phyloP scores from a whole-genome alignment of 768 basidiomycete genomes.

The Auriscalpium orientale region DNA sequence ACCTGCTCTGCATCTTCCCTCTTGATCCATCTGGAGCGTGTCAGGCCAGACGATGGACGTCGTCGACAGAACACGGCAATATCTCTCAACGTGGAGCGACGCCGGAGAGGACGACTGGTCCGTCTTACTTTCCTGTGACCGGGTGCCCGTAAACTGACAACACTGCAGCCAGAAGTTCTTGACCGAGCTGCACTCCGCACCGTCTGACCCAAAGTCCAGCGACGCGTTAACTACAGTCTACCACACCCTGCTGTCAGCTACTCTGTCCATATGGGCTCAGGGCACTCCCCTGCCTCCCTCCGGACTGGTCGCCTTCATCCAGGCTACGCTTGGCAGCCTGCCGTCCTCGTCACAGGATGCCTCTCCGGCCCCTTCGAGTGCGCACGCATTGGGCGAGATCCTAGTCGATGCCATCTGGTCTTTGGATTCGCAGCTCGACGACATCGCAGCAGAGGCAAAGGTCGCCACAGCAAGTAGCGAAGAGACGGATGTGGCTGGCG shows the following conservation, averaged over 20 bases:
- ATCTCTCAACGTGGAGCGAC: slow-evolving; percentile 11
- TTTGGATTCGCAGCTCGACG: slow-evolving; percentile 70
- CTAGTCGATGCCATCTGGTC: slow-evolving; percentile 81
- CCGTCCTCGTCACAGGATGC: slow-evolving; percentile 55
- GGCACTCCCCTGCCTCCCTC: slow-evolving; percentile 38
- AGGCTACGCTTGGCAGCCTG: slow-evolving; percentile 48
- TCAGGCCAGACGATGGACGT: slow-evolving; percentile 5
- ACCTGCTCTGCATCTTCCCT: too few species aligned
- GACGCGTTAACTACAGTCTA: slow-evolving; percentile 62
- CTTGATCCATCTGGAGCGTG: too few species aligned
- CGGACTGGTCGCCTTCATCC: slow-evolving; percentile 55
- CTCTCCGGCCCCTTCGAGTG: slow-evolving; percentile 31
- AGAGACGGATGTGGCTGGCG: slow-evolving; percentile 3
- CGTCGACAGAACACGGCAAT: slow-evolving; percentile 6
- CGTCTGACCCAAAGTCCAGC: slow-evolving; percentile 40
- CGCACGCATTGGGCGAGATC: slow-evolving; percentile 51
- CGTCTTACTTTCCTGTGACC: not conserved
- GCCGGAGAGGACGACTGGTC: slow-evolving; percentile 13
- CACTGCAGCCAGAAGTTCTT: slow-evolving; percentile 51
- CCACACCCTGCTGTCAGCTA: slow-evolving; percentile 56
- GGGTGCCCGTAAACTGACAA: not conserved
- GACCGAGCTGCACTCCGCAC: slow-evolving; percentile 51
- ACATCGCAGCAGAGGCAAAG: slow-evolving; percentile 49
- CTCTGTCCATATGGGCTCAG: slow-evolving; percentile 49
- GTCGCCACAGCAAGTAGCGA: slow-evolving; percentile 22